phyloP scores from a whole-genome alignment of 83 land plant genomes.

The Picea abies region DNA sequence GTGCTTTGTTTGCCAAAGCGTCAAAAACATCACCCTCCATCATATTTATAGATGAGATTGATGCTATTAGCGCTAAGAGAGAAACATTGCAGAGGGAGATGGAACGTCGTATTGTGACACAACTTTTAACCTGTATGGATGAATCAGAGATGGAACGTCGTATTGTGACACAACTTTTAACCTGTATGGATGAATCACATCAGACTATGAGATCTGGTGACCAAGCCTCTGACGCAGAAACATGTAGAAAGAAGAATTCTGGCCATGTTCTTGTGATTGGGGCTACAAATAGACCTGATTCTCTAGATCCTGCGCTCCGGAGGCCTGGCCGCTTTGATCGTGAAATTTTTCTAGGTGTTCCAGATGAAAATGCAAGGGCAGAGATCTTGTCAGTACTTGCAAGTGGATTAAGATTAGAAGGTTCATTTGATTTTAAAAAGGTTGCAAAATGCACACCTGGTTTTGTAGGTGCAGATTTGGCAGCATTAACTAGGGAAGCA shows the following conservation, averaged over 20 bases:
- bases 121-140: conserved; percentile 98
- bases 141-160: conserved; percentile 72
- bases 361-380: conserved; percentile 88
- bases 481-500: conserved; percentile 76
- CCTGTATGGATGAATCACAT: conserved; percentile 94
- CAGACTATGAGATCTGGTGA: conserved; percentile 28
- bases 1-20: conserved; percentile 88
- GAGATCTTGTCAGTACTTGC: conserved; percentile 80
- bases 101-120: conserved; percentile 96
- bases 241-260: conserved; percentile 24
- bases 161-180: conserved; percentile 94
- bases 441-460: conserved; percentile 92
- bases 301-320: conserved; percentile 92
- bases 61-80: conserved; percentile 96
- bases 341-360: conserved; percentile 79
- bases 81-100: conserved; percentile 91
- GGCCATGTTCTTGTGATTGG: conserved; percentile 95
- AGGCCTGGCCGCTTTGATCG: conserved; percentile 96
- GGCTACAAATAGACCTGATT: conserved; percentile 98
- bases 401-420: conserved; percentile 71
- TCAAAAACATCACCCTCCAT: conserved; percentile 86
- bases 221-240: conserved; percentile 27
- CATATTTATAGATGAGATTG: conserved; percentile 97
- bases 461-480: conserved; percentile 96
- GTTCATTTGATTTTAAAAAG: conserved; percentile 73